Evolutionary conservation across 805 yeast species (phyloP).

Genomic region (Yarrowia osloensis): DNA sequence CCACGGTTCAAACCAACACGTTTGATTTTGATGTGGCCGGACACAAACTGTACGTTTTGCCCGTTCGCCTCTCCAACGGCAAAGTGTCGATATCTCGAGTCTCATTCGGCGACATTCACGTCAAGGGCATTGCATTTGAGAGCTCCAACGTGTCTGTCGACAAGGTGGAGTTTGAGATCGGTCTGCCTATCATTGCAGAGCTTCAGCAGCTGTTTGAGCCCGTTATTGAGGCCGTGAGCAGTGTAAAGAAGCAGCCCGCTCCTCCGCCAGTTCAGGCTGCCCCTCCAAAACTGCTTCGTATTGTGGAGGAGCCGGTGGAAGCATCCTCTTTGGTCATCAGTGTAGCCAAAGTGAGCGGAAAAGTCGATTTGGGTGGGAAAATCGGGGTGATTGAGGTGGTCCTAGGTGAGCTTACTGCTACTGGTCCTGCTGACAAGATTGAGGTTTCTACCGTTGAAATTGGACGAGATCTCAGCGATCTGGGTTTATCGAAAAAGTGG

Average conservation of each 20-base stretch:
- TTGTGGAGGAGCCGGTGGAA: constrained; percentile 5
- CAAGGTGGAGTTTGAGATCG: not conserved
- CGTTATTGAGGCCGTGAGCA: not conserved
- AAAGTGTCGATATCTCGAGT: constrained; percentile 1
- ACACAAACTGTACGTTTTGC: not conserved
- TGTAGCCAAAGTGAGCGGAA: not conserved
- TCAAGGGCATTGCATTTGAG: not conserved
- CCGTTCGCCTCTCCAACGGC: not conserved
- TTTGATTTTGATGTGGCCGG: not conserved
- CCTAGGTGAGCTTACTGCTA: not conserved
- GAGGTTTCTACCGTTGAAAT: not conserved
- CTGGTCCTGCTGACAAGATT: constrained; percentile 5
- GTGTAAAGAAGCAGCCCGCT: not conserved
- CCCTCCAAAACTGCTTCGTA: constrained; percentile 1
- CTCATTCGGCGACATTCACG: not conserved
- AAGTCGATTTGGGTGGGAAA: not conserved
- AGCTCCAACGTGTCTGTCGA: not conserved
- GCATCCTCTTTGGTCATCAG: not conserved
- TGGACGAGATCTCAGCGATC: constrained; percentile 8
- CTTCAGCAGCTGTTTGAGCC: not conserved
- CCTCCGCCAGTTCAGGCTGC: not conserved
- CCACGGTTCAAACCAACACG: not conserved
- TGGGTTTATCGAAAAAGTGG: not conserved
- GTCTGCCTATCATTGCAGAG: not conserved
- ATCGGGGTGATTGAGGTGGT: not conserved